These are phyloP conservation scores for Picea abies DNA, from an alignment of 83 land plant species.

Conservation along the genomic window DNA sequence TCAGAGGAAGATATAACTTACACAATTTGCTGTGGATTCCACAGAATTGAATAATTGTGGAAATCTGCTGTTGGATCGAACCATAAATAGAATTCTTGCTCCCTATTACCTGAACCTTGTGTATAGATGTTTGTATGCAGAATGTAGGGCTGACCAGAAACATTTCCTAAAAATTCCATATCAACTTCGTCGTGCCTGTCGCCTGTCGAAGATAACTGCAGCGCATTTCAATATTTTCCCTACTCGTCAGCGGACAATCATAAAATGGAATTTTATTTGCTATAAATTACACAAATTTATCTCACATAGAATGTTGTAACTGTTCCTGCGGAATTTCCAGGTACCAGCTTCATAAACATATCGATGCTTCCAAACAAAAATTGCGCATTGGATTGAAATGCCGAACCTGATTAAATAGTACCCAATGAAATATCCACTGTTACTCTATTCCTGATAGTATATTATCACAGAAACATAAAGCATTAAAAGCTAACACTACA, in stretches of 20 bases:
- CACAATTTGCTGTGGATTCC: constrained; percentile 40
- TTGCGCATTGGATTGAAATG: constrained; percentile 4
- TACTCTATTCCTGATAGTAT: too few relatives aligned
- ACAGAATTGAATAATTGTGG: constrained; percentile 42
- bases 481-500: neutral
- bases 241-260: neutral
- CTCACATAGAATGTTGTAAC: constrained; percentile 12
- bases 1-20: constrained; percentile 2
- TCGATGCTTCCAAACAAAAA: constrained; percentile 42
- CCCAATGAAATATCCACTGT: neutral
- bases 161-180: constrained; percentile 59
- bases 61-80: constrained; percentile 46
- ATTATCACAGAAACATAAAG: neutral
- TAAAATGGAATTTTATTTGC: neutral
- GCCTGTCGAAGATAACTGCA: constrained; percentile 38
- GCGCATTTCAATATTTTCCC: neutral
- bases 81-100: constrained; percentile 51
- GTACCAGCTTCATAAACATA: constrained; percentile 38
- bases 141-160: constrained; percentile 38
- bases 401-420: neutral
- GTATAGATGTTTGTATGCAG: constrained; percentile 53
- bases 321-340: constrained; percentile 37
- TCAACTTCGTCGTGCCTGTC: constrained; percentile 49
- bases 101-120: constrained; percentile 43
- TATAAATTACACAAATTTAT: neutral